Evolutionary conservation across 129 eudicot species (phyloP).

Genomic region (Arctium minus): DNA sequence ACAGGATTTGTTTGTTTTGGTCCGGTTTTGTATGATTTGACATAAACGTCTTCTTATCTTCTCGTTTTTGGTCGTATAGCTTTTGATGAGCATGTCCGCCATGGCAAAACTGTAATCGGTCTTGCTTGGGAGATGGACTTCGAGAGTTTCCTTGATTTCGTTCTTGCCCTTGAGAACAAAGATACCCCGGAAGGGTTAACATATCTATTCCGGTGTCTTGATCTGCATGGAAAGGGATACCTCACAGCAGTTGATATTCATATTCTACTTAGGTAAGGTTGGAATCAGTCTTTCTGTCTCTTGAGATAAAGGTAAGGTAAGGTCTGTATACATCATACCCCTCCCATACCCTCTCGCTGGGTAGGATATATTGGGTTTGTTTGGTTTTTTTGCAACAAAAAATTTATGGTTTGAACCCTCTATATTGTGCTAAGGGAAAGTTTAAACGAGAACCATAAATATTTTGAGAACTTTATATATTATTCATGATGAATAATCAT

Average conservation of each 20-base stretch:
- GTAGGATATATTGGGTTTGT: neutral
- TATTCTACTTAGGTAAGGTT: conserved; percentile 68
- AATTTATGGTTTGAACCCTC: neutral
- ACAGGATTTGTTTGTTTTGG: neutral
- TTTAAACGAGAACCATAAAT: neutral
- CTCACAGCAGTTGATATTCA: conserved; percentile 85
- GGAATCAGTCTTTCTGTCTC: neutral
- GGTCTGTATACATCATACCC: neutral
- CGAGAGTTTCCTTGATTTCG: conserved; percentile 84
- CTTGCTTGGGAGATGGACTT: conserved; percentile 92
- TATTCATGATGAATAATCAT: neutral
- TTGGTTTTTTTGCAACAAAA: neutral
- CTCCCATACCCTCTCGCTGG: neutral
- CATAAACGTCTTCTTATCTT: neutral
- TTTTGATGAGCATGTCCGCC: conserved; percentile 90
- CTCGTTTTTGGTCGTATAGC: conserved; percentile 27
- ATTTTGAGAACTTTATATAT: neutral
- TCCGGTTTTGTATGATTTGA: neutral
- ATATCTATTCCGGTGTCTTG: conserved; percentile 78
- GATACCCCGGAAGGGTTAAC: conserved; percentile 91
- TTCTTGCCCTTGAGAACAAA: conserved; percentile 86
- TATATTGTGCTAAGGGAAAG: neutral
- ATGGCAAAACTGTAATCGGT: conserved; percentile 79
- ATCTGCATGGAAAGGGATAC: conserved; percentile 76
- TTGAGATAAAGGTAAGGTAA: conserved; percentile 32